Conservation (phyloP, 148 eudicot genomes). For the Talinum fruticosum region DNA sequence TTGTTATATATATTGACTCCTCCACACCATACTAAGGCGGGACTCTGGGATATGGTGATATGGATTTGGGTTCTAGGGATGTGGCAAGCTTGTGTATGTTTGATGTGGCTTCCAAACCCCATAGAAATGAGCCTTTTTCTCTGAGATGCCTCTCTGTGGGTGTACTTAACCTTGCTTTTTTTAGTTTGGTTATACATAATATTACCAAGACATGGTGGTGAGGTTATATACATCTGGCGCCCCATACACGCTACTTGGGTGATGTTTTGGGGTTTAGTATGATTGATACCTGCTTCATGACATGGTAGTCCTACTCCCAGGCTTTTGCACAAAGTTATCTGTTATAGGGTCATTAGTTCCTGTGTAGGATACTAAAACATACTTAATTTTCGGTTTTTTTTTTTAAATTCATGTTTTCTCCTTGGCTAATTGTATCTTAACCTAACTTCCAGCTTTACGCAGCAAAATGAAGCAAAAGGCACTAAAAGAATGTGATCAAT, state of each 20-base stretch:
- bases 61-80: no score
- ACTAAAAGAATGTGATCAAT: constrained; percentile 68
- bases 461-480: constrained; percentile 99
- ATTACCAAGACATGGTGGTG: neutral
- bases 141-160: neutral
- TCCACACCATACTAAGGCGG: no score
- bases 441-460: constrained; percentile 74
- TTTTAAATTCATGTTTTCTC: neutral
- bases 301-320: constrained; percentile 7
- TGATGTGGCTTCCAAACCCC: no score
- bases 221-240: neutral
- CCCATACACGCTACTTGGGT: neutral
- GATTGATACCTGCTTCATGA: neutral
- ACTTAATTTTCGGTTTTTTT: neutral
- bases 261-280: no score
- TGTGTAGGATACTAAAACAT: neutral
- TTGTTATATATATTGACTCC: no score
- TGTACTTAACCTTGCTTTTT: neutral
- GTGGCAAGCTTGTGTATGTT: no score
- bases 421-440: constrained; percentile 30
- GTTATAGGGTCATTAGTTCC: neutral
- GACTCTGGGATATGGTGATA: no score
- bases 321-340: neutral
- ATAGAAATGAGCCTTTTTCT: no score
- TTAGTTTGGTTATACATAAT: no score